Conservation (phyloP, 371 early-diverging fungal species). For the Rhizopus sp. region DNA sequence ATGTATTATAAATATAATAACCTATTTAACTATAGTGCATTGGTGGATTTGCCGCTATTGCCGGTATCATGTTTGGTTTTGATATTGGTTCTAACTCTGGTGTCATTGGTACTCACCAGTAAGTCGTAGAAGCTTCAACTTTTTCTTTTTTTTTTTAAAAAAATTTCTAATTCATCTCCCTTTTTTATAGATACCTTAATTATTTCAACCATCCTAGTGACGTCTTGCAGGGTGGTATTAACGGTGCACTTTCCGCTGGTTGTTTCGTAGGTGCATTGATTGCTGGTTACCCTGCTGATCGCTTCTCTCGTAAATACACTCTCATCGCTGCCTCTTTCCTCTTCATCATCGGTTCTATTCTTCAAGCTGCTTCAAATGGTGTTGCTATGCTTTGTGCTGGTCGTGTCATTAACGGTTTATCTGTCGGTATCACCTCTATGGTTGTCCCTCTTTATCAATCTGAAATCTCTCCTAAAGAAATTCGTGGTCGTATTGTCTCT, state of each 20-base stretch:
- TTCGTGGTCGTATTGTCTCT: conserved; percentile 55
- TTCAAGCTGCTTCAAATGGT: conserved; percentile 40
- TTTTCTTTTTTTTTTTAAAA: neutral
- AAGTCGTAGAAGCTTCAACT: conserved; percentile 9
- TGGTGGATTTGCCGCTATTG: conserved; percentile 59
- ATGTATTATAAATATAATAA: neutral
- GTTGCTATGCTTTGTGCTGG: conserved; percentile 42
- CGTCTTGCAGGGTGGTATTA: conserved; percentile 65
- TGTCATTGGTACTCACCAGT: conserved; percentile 55
- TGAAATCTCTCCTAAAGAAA: conserved; percentile 74
- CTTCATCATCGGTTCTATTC: conserved; percentile 40
- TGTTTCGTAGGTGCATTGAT: conserved; percentile 35
- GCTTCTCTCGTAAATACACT: conserved; percentile 41
- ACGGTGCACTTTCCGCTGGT: conserved; percentile 49
- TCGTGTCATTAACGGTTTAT: conserved; percentile 44
- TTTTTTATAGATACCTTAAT: conserved; percentile 36
- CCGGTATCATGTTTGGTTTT: conserved; percentile 65
- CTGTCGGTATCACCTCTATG: conserved; percentile 48
- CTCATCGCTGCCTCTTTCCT: conserved; percentile 36
- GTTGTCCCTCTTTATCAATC: conserved; percentile 47
- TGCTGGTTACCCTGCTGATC: conserved; percentile 54
- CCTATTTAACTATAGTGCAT: conserved; percentile 36
- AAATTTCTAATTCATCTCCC: neutral
- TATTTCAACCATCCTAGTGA: conserved; percentile 59
- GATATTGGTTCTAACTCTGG: conserved; percentile 64